Evolutionary conservation across 441 rosid species (phyloP), one percentile per base, ranked within the genome.

Genomic region (Syzygium malaccense): DNA sequence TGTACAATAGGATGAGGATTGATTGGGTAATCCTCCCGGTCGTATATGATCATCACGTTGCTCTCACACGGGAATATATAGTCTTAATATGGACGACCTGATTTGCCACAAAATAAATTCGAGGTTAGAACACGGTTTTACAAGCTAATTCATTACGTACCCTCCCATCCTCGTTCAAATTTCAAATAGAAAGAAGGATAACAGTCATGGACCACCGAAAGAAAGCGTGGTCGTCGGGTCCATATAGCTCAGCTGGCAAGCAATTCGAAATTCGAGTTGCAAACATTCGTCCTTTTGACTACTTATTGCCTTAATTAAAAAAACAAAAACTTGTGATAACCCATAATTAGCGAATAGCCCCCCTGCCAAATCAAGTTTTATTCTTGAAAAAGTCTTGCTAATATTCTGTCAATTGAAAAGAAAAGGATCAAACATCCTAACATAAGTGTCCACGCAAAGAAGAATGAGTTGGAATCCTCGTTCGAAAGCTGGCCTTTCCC

Each of bases 281-380:
- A 37, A 37, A 37, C 23, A 71, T 37, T 37, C 51, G 6, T 37
- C n/a, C 23, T 14, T 64, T 64, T 64, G 3, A 64, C 30, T 18
- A 64, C 7, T 64, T 7, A 30, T 64, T 30, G 37, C 15, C 20
- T 64, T 30, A n/a, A 64, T 64, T 3, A 8, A 64, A 64, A 64
- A 4, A 64, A 0, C 10, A 0, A 14, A 64, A 64, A 30, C 14
- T 0, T 14, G 75, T 15, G 15, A n/a, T 62, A n/a, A 62, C 26
- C 68, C 68, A 28, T 14, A 0, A 64, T 64, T 64, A 64, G 7
- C 30, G 8, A 64, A 30, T 15, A 64, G 30, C 30, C 17, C 4
- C 3, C 20, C 37, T 7, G 20, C 37, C 68, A 3, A 62, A 17
- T 60, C 68, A 62, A 62, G 68, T 62, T 11, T 60, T 60, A 12